phyloP scores from a whole-genome alignment of 495 filamentous ascomycete species.

The Rusavskia elegans region DNA sequence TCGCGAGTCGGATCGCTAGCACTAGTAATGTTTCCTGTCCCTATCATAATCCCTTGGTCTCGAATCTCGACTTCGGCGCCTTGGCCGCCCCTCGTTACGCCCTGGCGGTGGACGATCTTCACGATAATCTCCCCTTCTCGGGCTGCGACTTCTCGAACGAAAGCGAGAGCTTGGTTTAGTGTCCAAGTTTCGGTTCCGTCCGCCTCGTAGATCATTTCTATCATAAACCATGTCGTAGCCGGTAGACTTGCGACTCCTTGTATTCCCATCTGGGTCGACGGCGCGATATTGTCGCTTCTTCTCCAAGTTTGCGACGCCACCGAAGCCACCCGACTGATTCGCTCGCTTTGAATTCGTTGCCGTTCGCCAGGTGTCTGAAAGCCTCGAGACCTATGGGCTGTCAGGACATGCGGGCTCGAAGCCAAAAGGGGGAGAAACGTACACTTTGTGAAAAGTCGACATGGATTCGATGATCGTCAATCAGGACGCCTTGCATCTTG shows the following conservation, averaged over 20 bases:
- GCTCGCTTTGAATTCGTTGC: slow-evolving; percentile 74
- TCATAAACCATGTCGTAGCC: slow-evolving; percentile 75
- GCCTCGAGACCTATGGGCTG: slow-evolving; percentile 46
- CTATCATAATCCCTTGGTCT: slow-evolving; percentile 13
- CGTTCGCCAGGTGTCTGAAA: slow-evolving; percentile 82
- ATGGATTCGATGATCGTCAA: slow-evolving; percentile 95
- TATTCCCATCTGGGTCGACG: slow-evolving; percentile 34
- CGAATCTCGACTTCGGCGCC: slow-evolving; percentile 7
- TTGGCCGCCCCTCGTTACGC: slow-evolving; percentile 7
- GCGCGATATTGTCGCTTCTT: slow-evolving; percentile 80
- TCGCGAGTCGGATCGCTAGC: too few species aligned
- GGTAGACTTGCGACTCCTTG: slow-evolving; percentile 24
- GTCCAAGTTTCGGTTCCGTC: slow-evolving; percentile 5
- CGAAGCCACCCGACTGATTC: slow-evolving; percentile 64
- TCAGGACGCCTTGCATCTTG: slow-evolving; percentile 94
- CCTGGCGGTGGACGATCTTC: slow-evolving; percentile 2
- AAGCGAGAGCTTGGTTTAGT: slow-evolving; percentile 11
- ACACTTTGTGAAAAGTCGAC: slow-evolving; percentile 98
- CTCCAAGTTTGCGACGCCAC: slow-evolving; percentile 72
- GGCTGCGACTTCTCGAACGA: slow-evolving; percentile 37
- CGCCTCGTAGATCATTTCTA: slow-evolving; percentile 41
- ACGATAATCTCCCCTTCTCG: slow-evolving; percentile 15
- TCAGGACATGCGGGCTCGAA: background rate
- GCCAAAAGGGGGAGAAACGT: slow-evolving; percentile 12
- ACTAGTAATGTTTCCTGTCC: slow-evolving; percentile 6